Conservation (phyloP, 2,329 filamentous ascomycete species). For the Kalaharituber pfeilii region DNA sequence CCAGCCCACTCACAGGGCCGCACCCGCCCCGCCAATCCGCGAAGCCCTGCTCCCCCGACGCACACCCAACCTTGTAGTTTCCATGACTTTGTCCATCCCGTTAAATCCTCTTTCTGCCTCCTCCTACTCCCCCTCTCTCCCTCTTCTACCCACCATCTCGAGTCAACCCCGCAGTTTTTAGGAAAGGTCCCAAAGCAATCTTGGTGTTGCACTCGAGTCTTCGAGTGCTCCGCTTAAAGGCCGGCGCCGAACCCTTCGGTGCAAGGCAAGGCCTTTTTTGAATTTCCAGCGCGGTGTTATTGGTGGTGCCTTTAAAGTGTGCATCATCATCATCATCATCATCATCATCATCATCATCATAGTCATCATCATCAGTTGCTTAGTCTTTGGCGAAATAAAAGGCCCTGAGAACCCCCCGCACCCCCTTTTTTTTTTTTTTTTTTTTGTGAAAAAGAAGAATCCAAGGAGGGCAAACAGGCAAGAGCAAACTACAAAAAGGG, state of each 20-base stretch:
- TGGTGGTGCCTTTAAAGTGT: too few relatives aligned
- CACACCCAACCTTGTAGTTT: neutral
- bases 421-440: too few relatives aligned
- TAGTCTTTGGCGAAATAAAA: too few relatives aligned
- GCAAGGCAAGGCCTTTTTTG: conserved; percentile 16
- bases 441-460: too few relatives aligned
- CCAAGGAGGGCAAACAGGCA: too few relatives aligned
- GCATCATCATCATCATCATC: too few relatives aligned
- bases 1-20: neutral
- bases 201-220: conserved; percentile 19
- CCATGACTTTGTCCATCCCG: conserved; percentile 1
- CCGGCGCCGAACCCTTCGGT: conserved; percentile 21
- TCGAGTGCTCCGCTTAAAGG: conserved; percentile 20
- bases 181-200: conserved; percentile 9
- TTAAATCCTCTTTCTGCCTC: conserved; percentile 2
- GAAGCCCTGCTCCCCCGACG: neutral
- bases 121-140: neutral
- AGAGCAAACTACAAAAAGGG: too few relatives aligned
- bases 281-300: neutral
- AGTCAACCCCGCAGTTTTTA: neutral
- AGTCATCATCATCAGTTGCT: too few relatives aligned
- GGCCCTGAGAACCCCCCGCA: too few relatives aligned
- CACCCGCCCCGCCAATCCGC: conserved; percentile 1
- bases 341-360: too few relatives aligned
- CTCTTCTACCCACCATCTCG: neutral